A percentile compares a stretch with the other conserved stretches of the same genome.
These are phyloP conservation scores for Phaeosphaeria sp. DNA, from an alignment of 2,329 filamentous ascomycete species.

Conservation along the genomic window DNA sequence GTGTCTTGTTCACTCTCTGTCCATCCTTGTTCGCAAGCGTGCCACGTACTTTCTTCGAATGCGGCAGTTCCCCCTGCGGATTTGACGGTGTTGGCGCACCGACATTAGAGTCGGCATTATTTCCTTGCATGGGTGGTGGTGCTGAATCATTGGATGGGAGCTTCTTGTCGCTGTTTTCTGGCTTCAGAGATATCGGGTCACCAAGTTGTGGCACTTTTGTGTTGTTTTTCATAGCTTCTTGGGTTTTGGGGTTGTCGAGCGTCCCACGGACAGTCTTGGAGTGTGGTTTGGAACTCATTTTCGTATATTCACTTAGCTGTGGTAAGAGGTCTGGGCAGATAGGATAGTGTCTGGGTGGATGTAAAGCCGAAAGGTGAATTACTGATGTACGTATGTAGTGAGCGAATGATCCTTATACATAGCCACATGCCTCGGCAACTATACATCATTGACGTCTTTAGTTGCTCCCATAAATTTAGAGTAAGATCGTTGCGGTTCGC, in stretches of 20 bases:
- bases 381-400: not conserved
- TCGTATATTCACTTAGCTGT: not conserved
- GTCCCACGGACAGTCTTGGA: constrained; percentile 43
- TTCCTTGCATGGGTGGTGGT: constrained; percentile 11
- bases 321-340: not conserved
- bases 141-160: constrained; percentile 18
- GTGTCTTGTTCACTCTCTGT: constrained; percentile 29
- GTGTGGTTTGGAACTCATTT: constrained; percentile 21
- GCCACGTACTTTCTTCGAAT: constrained; percentile 34
- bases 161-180: constrained; percentile 20
- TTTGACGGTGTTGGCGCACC: constrained; percentile 4
- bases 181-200: constrained; percentile 33
- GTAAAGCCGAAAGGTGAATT: not conserved
- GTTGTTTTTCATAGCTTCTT: constrained; percentile 22
- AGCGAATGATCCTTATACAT: constrained; percentile 2
- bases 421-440: constrained; percentile 5
- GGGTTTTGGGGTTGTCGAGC: constrained; percentile 36
- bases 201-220: constrained; percentile 24
- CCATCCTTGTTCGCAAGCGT: constrained; percentile 30
- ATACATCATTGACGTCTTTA: constrained; percentile 15
- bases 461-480: constrained; percentile 4
- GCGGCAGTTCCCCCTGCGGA: constrained; percentile 16
- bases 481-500: constrained; percentile 7
- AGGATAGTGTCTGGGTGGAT: not conserved
- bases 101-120: constrained; percentile 13